Percentiles rank a stretch among this genome's conserved stretches.
Evolutionary conservation across 306 rosid species (phyloP).

Genomic region (Chamaecrista fasciculata): DNA sequence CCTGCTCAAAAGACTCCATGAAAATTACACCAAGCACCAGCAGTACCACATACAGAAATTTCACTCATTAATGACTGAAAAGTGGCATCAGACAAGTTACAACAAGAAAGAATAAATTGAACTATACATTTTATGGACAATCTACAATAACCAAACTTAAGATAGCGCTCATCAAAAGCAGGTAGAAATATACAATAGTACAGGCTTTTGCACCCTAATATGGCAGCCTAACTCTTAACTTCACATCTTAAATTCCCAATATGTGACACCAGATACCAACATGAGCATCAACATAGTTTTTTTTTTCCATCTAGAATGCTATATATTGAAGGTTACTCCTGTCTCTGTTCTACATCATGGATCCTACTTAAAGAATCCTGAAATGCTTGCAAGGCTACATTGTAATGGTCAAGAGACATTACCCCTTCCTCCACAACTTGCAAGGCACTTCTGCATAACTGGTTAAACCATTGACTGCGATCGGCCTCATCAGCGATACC

Average conservation of each 20-base stretch:
- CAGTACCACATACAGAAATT: background rate
- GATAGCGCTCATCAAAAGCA: background rate
- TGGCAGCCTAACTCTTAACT: no score
- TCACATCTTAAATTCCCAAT: no score
- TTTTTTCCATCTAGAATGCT: background rate
- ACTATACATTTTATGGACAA: conserved; percentile 31
- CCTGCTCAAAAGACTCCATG: no score
- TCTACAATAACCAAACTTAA: conserved; percentile 3
- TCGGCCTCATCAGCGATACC: conserved; percentile 40
- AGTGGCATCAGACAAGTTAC: conserved; percentile 18
- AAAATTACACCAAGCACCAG: background rate
- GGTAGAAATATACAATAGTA: conserved; percentile 30
- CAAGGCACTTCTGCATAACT: conserved; percentile 68
- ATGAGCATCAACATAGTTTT: background rate
- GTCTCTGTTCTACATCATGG: conserved; percentile 64
- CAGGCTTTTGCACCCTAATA: background rate
- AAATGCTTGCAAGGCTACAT: conserved; percentile 69
- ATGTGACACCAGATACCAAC: no score
- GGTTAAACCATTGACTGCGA: conserved; percentile 61
- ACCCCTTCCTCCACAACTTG: conserved; percentile 90
- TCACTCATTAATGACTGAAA: background rate
- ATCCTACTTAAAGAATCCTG: conserved; percentile 78
- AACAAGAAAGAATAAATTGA: background rate
- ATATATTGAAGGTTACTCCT: conserved; percentile 15
- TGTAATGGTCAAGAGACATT: conserved; percentile 74